Evolutionary conservation across 2,329 filamentous ascomycete species (phyloP), one percentile per base, ranked within the genome.

Genomic region (Didymellaceae sp.): DNA sequence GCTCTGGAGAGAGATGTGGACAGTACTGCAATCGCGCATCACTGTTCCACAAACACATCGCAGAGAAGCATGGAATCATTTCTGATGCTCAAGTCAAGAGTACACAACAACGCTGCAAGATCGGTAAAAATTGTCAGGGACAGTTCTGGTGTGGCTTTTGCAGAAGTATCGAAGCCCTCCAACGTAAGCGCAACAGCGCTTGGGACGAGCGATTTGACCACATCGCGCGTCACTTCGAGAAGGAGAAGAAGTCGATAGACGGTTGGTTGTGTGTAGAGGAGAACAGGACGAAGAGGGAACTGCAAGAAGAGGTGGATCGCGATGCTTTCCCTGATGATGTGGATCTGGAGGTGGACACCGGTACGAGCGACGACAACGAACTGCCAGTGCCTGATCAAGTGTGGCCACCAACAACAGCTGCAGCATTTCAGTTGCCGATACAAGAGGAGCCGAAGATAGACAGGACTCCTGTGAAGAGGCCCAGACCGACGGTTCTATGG

Each of bases 71-170:
- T 55, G 57, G 62, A 0, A 45, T 69, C 41, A 28, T 66, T 74
- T 20, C 43, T 6, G 41, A 65, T 2, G 59, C 68, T 1, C 43
- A 59, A 2, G 31, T 49, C 4, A 17, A 81, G 1, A 60, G 68
- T 1, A 80, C 78, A 49, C 63, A 85, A 1, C 78, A 81, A 21
- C 75, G 70, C 5, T 83, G 83, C 57, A 82, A 82, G 6, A 82
- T 90, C 21, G 87, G 87, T 0, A 78, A 82, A 11, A 86, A 88
- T 52, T 83, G 81, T 22, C 84, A 87, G 57, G 74, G 76, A 2
- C 78, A 81, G 5, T 96, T 91, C 72, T 96, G 91, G 91, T 96
- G 92, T 65, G 91, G 91, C 0, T 96, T 96, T 68, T 96, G 91
- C 68, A 65, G 74, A 13, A 63, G 73, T 14, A 77, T 85, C 16